Evolutionary conservation across 2,329 filamentous ascomycete genomes (phyloP), one percentile per base, ranked within the genome.

Genomic region (Fusarium stilboides): DNA sequence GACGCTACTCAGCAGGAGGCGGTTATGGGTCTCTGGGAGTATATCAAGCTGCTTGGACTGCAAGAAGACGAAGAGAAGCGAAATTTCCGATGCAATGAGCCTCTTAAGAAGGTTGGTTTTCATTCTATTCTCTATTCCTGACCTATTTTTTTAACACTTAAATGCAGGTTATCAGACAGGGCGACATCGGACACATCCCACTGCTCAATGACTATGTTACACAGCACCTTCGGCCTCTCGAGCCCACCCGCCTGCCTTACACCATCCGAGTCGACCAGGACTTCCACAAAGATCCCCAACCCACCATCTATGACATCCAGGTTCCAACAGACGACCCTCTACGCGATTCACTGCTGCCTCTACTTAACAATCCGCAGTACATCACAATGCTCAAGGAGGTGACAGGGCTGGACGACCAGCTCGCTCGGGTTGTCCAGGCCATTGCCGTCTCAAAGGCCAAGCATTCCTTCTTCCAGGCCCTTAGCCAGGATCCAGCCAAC

Each of bases 11-110:
- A 94, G 31, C 91, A 94, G 39, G 94, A 96, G 66, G 92, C 94
- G 8, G 90, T 97, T 28, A 93, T 97, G 85, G 94, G 92, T 15
- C 87, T 99, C 33, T 99, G 94, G 94, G 94, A 98, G 77, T 99
- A 99, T 75, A 92, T 97, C 70, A 91, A 93, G 72, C 86, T 92
- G 20, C 92, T 93, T 84, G 90, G 91, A 19, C 84, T 99, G 46
- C 94, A 97, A 78, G 95, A 98, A 77, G 94, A 97, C 69, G 95
- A 98, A 63, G 96, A 99, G 78, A 96, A 96, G 83, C 89, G 96
- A 65, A 92, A 92, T 64, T 95, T 99, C 73, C 91, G 93, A 39
- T 98, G 96, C 76, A 95, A 99, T 76, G 91, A 94, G 43, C 86
- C 91, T 46, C 80, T 99, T 53, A 91, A 88, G 81, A 89, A 88